Conservation (phyloP, 306 rosid genomes). For the Argentina anserina region DNA sequence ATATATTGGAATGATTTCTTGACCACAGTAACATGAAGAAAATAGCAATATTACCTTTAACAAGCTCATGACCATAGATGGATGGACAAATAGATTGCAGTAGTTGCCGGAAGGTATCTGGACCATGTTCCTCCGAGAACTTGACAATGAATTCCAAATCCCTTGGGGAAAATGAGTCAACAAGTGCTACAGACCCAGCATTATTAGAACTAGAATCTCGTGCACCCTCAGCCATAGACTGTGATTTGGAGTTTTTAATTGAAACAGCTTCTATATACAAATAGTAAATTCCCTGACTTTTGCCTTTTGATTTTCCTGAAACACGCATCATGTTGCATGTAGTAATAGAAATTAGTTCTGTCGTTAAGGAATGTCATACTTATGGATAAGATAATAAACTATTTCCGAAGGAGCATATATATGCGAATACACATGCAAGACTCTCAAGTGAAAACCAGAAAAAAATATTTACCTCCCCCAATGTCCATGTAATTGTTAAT, state of each 20-base stretch:
- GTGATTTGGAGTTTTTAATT: slow-evolving; percentile 75
- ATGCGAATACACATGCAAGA: background rate
- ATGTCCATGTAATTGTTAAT: slow-evolving; percentile 92
- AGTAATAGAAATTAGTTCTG: slow-evolving; percentile 19
- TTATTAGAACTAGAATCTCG: slow-evolving; percentile 56
- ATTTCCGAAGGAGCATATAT: background rate
- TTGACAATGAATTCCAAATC: slow-evolving; percentile 88
- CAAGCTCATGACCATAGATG: slow-evolving; percentile 94
- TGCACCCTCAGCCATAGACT: slow-evolving; percentile 48
- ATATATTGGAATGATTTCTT: slow-evolving; percentile 9
- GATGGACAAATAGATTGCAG: slow-evolving; percentile 95
- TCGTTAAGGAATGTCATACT: background rate
- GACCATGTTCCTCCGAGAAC: slow-evolving; percentile 63
- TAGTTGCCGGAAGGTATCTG: slow-evolving; percentile 81
- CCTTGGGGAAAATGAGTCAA: slow-evolving; percentile 75
- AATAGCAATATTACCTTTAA: slow-evolving; percentile 56
- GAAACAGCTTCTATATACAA: slow-evolving; percentile 89
- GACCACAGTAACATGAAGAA: slow-evolving; percentile 18
- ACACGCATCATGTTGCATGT: slow-evolving; percentile 18
- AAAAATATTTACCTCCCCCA: slow-evolving; percentile 69
- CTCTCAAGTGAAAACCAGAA: background rate
- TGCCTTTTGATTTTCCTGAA: slow-evolving; percentile 81
- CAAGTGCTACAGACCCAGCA: slow-evolving; percentile 60
- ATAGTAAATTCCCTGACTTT: slow-evolving; percentile 88
- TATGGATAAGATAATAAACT: background rate